Conservation (phyloP, 2,329 filamentous ascomycete species). For the Ophiostoma ips region DNA sequence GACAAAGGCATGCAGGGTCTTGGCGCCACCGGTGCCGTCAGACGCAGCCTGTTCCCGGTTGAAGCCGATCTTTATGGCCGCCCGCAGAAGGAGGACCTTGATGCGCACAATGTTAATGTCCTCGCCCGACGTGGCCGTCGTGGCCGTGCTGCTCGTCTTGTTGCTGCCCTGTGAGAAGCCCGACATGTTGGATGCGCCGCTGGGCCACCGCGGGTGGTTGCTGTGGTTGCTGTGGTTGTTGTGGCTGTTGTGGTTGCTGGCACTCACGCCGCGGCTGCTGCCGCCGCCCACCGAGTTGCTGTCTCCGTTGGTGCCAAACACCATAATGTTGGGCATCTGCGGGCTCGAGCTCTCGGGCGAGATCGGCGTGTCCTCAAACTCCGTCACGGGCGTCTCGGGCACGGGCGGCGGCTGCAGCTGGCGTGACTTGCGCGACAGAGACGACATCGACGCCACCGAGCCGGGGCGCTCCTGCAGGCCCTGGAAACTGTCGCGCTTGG, state of each 20-base stretch:
- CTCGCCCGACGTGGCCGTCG: slow-evolving; percentile 53
- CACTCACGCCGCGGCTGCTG: slow-evolving; percentile 1
- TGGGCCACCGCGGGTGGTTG: slow-evolving; percentile 53
- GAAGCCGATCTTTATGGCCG: slow-evolving; percentile 75
- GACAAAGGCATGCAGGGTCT: slow-evolving; percentile 59
- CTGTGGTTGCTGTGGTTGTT: too few species aligned
- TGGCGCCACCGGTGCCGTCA: slow-evolving; percentile 30
- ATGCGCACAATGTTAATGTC: slow-evolving; percentile 65
- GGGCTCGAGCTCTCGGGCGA: slow-evolving; percentile 66
- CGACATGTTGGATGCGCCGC: slow-evolving; percentile 64
- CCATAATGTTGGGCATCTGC: slow-evolving; percentile 70
- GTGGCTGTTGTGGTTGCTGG: slow-evolving; percentile 1
- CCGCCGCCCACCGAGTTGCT: slow-evolving; percentile 25
- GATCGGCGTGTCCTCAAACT: slow-evolving; percentile 81
- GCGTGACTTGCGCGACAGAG: slow-evolving; percentile 18
- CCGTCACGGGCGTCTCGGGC: slow-evolving; percentile 86
- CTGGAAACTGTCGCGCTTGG: slow-evolving; percentile 26
- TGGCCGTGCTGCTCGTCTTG: slow-evolving; percentile 56
- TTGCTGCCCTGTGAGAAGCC: slow-evolving; percentile 61
- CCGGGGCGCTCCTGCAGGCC: slow-evolving; percentile 20
- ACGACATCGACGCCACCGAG: slow-evolving; percentile 9
- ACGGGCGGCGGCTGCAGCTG: slow-evolving; percentile 36
- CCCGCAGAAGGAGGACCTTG: slow-evolving; percentile 68
- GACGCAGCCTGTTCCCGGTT: slow-evolving; percentile 40
- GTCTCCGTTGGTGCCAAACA: slow-evolving; percentile 55